Evolutionary conservation across 768 basidiomycete genomes (phyloP).

Genomic region (Boletus rufocinnamomeus): DNA sequence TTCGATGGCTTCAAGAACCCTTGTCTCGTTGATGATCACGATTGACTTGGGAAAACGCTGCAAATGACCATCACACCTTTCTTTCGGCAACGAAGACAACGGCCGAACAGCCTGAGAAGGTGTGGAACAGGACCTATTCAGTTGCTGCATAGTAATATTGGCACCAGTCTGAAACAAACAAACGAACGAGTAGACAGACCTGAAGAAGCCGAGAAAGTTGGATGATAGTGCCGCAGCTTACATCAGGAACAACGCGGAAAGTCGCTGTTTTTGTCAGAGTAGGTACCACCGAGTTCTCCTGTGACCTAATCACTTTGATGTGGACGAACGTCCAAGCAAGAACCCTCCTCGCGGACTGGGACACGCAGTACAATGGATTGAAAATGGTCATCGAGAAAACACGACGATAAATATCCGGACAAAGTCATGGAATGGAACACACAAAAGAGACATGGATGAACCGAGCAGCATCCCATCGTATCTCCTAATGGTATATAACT

Average conservation of each 20-base stretch:
- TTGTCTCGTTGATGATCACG: not conserved
- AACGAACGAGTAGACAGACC: not conserved
- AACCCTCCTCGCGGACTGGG: not conserved
- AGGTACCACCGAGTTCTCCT: not conserved
- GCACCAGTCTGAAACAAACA: not conserved
- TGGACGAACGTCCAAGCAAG: not conserved
- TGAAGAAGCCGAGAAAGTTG: not conserved
- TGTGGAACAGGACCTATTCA: not conserved
- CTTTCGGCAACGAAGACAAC: not conserved
- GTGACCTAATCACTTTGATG: not conserved
- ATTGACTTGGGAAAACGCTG: too few species aligned
- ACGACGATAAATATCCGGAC: not conserved
- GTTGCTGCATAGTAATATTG: not conserved
- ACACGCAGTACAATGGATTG: not conserved
- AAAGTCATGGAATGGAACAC: not conserved
- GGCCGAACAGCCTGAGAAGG: not conserved
- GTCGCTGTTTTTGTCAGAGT: not conserved
- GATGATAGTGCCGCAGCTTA: not conserved
- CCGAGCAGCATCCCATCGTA: not conserved
- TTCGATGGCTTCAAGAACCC: not conserved
- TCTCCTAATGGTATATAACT: not conserved
- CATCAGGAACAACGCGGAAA: not conserved
- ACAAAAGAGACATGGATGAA: not conserved
- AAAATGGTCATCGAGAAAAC: not conserved
- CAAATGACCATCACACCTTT: not conserved